phyloP scores from a whole-genome alignment of 192 early-diverging fungal genomes.

The Backusella morwellensis region DNA sequence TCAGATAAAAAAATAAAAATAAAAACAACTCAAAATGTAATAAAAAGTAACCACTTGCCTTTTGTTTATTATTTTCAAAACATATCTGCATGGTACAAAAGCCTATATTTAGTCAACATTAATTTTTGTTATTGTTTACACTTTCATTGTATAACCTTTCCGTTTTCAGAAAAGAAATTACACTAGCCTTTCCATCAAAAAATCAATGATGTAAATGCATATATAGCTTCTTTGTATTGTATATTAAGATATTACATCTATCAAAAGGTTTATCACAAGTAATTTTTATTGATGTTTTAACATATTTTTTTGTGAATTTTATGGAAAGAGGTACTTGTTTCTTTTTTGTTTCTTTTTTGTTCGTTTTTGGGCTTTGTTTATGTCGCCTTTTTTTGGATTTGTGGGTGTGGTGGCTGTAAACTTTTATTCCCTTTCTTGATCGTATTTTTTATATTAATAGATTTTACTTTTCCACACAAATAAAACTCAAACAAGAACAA shows the following conservation, averaged over 20 bases:
- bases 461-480: background rate
- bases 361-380: constrained; percentile 6
- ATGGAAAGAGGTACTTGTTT: background rate
- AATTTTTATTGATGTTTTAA: background rate
- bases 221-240: background rate
- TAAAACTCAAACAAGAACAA: background rate
- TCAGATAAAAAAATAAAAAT: background rate
- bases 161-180: background rate
- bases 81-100: constrained; percentile 1
- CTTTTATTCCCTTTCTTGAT: background rate
- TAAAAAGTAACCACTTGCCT: background rate
- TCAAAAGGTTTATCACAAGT: background rate
- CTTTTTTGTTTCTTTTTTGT: background rate
- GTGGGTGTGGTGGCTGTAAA: background rate
- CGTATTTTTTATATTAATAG: background rate
- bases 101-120: background rate
- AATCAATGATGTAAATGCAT: background rate
- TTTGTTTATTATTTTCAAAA: background rate
- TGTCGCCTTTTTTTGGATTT: background rate
- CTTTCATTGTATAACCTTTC: background rate
- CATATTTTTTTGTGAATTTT: background rate
- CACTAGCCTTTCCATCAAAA: background rate
- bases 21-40: background rate
- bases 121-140: background rate
- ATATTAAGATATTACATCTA: background rate